Base-by-base conservation (phyloP, 495 filamentous ascomycete genomes). In the Bacidia gigantensis region DNA sequence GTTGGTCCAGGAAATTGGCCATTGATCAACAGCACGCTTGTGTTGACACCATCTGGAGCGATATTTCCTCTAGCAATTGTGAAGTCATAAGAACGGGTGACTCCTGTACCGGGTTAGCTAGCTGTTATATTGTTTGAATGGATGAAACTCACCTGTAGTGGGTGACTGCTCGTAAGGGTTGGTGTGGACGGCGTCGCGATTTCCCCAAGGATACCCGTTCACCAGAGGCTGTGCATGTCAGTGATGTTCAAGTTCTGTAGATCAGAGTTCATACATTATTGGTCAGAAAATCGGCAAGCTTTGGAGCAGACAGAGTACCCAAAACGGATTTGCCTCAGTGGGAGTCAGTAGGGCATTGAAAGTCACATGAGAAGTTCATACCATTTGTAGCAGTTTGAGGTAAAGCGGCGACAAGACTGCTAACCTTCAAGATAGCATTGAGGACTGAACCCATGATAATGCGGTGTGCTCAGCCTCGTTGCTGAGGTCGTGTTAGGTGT, bases 11-110 rank as follows among this genome's bases (percentile, higher is more conserved):
- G 66, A 44, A 64, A 66, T 43, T 55, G 47, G 9, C 56, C 56
- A 50, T 70, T 72, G 52, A 72, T 49, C 9, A 70, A 69, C 0
- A 60, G 72, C 55, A 52, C 68, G 49, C 72, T 52, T 0, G 62
- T 59, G 32, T 76, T 72, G 46, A 76, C 72, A 64, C 21, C 64
- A 58, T 60, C 75, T 54, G 58, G 72, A 46, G 51, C 72, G 44
- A 76, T 73, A 22, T 64, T 58, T 3, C 70, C 69, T 26, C 76
- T 70, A 43, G 67, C 68, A 49, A 79, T 60, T 11, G 70, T 72
- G 58, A 78, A 77, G 49, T 80, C 66, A 58, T 79, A 79, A 29
- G 50, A 63, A 2, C 75, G 65, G 0, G 67, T 69, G 14, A 72
- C 64, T 2, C 71, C 70, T 58, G 26, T 17, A 21, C 17, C 11